Evolutionary conservation across 768 basidiomycete species (phyloP), one percentile per base, ranked within the genome.

Genomic region (Trametes coccinea): DNA sequence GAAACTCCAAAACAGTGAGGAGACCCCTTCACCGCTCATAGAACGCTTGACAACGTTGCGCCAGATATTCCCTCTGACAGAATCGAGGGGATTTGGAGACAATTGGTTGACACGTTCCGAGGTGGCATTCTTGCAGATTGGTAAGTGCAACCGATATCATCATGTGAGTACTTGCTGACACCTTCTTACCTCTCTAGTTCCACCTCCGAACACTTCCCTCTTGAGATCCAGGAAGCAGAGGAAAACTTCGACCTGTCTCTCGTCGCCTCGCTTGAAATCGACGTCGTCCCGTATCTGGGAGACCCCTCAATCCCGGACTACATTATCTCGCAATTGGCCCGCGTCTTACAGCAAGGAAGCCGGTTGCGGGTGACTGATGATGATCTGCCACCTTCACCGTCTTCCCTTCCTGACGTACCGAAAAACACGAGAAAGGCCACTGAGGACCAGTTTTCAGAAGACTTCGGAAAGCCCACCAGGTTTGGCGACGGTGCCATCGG

Each of bases 41-140:
- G 10, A 5, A 2, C 45, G 22, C 11, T 27, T 27, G 9, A 29
- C 27, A 10, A 46, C 22, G 9, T 27, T 27, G 16, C 16, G 16
- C 31, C 39, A 64, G 89, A 75, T 44, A 78, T 94, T 14, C 76
- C 86, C 0, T 76, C 83, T 60, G 85, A 85, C 2, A 81, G 87
- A 2, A 75, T 90, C 2, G 91, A 94, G 69, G 87, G 86, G 3
- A 89, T 96, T 39, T 98, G 94, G 95, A 77, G 85, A 49, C 90
- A 92, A 64, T 76, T 92, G 5, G 80, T 94, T 29, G 90, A 93
- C 64, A 88, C 91, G 4, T 93, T 92, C 74, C 77, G 82, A 27
- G 92, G 92, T 14, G 90, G 86, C 0, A 87, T 95, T 27, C 79
- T 92, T 3, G 92, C 92, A 5, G 92, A 95, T 67, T 92, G 90